A percentile compares a stretch with the other conserved stretches of the same genome.
These are phyloP conservation scores for Echites panduratus DNA, from an alignment of 257 asterid genomes.

Conservation along the genomic window DNA sequence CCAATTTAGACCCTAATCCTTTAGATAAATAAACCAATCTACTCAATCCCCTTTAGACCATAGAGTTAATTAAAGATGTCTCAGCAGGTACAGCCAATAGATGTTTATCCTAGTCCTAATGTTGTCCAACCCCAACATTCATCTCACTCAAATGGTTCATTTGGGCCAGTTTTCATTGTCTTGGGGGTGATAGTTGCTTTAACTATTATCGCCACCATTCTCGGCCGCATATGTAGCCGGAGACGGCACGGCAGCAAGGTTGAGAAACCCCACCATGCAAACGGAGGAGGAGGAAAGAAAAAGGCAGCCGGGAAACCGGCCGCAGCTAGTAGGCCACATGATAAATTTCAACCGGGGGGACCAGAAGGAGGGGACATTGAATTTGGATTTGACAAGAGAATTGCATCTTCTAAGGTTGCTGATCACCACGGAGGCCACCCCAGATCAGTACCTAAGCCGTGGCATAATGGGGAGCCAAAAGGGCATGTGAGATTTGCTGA, in stretches of 20 bases:
- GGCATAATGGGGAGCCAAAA: constrained; percentile 32
- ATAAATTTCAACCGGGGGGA: constrained; percentile 29
- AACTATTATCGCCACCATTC: constrained; percentile 56
- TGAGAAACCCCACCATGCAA: constrained; percentile 25
- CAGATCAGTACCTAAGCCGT: constrained; percentile 26
- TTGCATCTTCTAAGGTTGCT: constrained; percentile 29
- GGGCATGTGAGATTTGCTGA: constrained; percentile 48
- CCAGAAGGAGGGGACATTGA: constrained; percentile 63
- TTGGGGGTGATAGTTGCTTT: constrained; percentile 62
- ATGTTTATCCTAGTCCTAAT: constrained; percentile 42
- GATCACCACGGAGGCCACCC: constrained; percentile 25
- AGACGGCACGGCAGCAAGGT: constrained; percentile 32
- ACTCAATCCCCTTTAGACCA: neutral
- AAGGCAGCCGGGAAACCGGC: constrained; percentile 39
- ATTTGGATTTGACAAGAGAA: constrained; percentile 53
- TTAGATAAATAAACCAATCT: neutral
- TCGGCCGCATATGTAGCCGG: constrained; percentile 63
- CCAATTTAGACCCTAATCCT: neutral
- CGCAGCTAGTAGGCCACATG: constrained; percentile 18
- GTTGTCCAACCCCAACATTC: constrained; percentile 22
- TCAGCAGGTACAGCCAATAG: constrained; percentile 29
- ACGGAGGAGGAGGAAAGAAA: constrained; percentile 22
- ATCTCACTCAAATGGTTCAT: constrained; percentile 60
- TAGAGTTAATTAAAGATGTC: constrained; percentile 33
- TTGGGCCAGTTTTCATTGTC: constrained; percentile 65